These are phyloP conservation scores for Collariella sp. DNA, from an alignment of 495 filamentous ascomycete genomes.

Conservation along the genomic window DNA sequence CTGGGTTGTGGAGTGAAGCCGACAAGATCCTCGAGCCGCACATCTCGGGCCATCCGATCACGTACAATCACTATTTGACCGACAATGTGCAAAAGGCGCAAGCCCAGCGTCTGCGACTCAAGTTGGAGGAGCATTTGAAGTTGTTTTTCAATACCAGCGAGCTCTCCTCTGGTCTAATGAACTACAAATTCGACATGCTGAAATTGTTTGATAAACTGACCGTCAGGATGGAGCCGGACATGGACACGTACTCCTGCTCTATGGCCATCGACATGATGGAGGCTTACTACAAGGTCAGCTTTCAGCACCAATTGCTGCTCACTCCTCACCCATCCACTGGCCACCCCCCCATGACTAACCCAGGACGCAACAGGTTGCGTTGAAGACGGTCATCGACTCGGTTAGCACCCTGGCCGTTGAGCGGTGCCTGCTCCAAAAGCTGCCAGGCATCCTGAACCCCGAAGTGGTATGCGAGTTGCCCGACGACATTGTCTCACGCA, in stretches of 20 bases:
- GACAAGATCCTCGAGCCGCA: not conserved
- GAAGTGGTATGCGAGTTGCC: not conserved
- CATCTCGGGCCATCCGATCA: constrained; percentile 2
- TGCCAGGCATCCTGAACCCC: not conserved
- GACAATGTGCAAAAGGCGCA: constrained; percentile 9
- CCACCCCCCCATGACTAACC: too few relatives aligned
- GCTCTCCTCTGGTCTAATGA: not conserved
- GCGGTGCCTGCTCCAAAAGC: not conserved
- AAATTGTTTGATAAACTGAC: not conserved
- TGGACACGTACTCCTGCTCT: constrained; percentile 9
- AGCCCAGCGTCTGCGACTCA: not conserved
- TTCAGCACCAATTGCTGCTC: too few relatives aligned
- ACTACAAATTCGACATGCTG: not conserved
- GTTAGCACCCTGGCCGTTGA: constrained; percentile 5
- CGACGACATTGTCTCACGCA: not conserved
- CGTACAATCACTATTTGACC: constrained; percentile 7
- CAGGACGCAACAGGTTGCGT: not conserved
- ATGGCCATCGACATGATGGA: constrained; percentile 7
- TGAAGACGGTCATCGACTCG: not conserved
- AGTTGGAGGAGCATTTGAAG: not conserved
- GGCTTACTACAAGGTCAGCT: constrained; percentile 6
- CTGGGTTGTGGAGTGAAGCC: not conserved
- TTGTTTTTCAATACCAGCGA: not conserved
- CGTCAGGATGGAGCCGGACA: not conserved
- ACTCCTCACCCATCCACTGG: too few relatives aligned